Percentiles rank a stretch among this genome's conserved stretches.
These are phyloP conservation scores for Ammopiptanthus mongolicus DNA, from an alignment of 306 rosid species.

Conservation along the genomic window DNA sequence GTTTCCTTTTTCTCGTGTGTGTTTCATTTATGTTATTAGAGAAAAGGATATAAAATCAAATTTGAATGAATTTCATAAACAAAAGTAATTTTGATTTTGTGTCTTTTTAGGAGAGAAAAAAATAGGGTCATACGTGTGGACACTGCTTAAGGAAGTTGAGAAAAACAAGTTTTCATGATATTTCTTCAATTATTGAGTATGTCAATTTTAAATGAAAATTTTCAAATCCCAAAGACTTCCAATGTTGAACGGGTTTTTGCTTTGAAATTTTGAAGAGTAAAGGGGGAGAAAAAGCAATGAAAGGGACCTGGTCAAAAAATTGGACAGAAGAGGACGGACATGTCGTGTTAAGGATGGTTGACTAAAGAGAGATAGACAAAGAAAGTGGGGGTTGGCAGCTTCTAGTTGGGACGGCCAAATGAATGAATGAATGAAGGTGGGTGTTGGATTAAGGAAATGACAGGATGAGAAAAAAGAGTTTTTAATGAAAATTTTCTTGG, in stretches of 20 bases:
- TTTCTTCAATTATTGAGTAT: no score
- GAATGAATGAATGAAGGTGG: constrained; percentile 20
- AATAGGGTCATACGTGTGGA: no score
- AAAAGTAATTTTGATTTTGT: no score
- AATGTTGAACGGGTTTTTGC: constrained; percentile 12
- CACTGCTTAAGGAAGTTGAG: no score
- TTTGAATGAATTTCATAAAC: no score
- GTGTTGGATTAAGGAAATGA: background rate
- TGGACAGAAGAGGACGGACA: constrained; percentile 57
- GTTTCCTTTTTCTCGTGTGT: no score
- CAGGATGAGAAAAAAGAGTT: background rate
- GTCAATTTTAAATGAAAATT: no score
- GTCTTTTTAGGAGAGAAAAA: no score
- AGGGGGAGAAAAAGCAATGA: constrained; percentile 33
- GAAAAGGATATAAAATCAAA: no score
- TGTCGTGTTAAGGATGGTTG: constrained; percentile 72
- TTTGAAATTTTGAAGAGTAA: constrained; percentile 14
- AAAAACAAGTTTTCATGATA: no score
- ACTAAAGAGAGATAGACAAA: constrained; percentile 31
- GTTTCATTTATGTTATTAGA: no score
- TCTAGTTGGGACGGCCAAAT: constrained; percentile 41
- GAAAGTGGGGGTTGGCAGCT: constrained; percentile 20
- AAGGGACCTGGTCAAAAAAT: constrained; percentile 65
- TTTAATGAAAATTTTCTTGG: constrained; percentile 26
- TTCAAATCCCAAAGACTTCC: no score